phyloP scores from a whole-genome alignment of 352 stramenopile genomes.

The Pythium scleroteichum region DNA sequence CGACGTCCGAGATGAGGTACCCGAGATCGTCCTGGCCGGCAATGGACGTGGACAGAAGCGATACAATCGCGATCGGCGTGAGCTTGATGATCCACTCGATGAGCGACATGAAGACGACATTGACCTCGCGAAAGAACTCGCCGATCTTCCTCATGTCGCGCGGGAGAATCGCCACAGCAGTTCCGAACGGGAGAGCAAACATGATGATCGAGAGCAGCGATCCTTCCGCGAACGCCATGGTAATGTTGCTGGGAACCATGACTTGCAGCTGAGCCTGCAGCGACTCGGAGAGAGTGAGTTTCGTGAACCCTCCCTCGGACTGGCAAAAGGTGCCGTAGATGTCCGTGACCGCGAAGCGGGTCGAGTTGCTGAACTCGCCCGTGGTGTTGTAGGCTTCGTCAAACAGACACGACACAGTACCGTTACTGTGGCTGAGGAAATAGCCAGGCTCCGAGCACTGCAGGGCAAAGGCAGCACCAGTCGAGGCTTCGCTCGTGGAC shows the following conservation, averaged over 20 bases:
- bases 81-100: slow-evolving; percentile 35
- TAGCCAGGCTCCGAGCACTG: slow-evolving; percentile 11
- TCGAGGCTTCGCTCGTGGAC: not conserved
- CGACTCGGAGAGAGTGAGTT: slow-evolving; percentile 11
- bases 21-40: slow-evolving; percentile 22
- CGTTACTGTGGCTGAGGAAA: slow-evolving; percentile 18
- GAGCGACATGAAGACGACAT: slow-evolving; percentile 35
- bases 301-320: not conserved
- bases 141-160: slow-evolving; percentile 15
- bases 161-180: slow-evolving; percentile 21
- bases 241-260: slow-evolving; percentile 30
- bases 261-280: slow-evolving; percentile 19
- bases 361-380: not conserved
- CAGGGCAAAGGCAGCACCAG: slow-evolving; percentile 8
- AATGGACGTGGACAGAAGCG: slow-evolving; percentile 32
- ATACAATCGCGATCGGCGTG: slow-evolving; percentile 37
- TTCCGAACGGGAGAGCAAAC: slow-evolving; percentile 36
- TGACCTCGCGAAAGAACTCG: slow-evolving; percentile 32
- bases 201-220: slow-evolving; percentile 35
- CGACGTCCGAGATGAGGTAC: slow-evolving; percentile 32
- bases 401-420: slow-evolving; percentile 5
- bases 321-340: slow-evolving; percentile 22
- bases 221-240: slow-evolving; percentile 28
- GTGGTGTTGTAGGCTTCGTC: slow-evolving; percentile 18
- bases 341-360: slow-evolving; percentile 16